Evolutionary conservation across 495 filamentous ascomycete genomes (phyloP).

Genomic region (Penicillium riverlandense): DNA sequence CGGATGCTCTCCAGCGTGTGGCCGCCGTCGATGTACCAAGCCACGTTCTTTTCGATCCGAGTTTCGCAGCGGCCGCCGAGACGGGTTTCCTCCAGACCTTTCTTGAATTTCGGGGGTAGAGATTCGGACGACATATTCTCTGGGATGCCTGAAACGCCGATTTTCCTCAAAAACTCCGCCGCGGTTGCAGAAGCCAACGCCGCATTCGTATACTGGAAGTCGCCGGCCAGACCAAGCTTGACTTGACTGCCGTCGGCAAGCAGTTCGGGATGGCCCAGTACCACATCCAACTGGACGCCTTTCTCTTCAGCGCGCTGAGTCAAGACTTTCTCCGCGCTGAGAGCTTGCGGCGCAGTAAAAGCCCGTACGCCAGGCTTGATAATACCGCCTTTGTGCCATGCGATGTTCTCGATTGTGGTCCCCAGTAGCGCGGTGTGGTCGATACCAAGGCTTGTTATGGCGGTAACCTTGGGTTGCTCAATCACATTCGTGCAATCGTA

Average conservation of each 20-base stretch:
- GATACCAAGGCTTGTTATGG: slow-evolving; percentile 81
- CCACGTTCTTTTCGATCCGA: slow-evolving; percentile 55
- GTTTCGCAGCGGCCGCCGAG: slow-evolving; percentile 83
- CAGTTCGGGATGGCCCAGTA: slow-evolving; percentile 59
- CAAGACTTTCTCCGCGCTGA: slow-evolving; percentile 62
- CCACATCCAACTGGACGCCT: slow-evolving; percentile 49
- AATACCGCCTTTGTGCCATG: slow-evolving; percentile 96
- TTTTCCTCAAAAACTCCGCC: slow-evolving; percentile 44
- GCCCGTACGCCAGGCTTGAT: slow-evolving; percentile 66
- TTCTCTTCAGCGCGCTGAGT: slow-evolving; percentile 63
- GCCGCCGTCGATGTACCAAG: slow-evolving; percentile 88
- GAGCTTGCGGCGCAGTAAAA: slow-evolving; percentile 68
- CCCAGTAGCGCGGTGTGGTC: slow-evolving; percentile 81
- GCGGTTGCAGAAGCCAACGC: slow-evolving; percentile 73
- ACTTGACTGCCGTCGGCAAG: slow-evolving; percentile 34
- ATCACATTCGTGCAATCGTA: slow-evolving; percentile 94
- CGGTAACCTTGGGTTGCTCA: slow-evolving; percentile 59
- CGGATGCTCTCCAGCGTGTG: slow-evolving; percentile 87
- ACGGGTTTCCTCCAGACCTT: slow-evolving; percentile 66
- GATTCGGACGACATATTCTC: slow-evolving; percentile 34
- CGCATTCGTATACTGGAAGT: slow-evolving; percentile 85
- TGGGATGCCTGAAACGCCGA: slow-evolving; percentile 38
- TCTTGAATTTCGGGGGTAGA: slow-evolving; percentile 61
- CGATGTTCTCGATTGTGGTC: slow-evolving; percentile 79
- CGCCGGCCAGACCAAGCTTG: slow-evolving; percentile 67